Base-by-base conservation (phyloP, 2,329 filamentous ascomycete species). In the Aspergillus sp. region DNA sequence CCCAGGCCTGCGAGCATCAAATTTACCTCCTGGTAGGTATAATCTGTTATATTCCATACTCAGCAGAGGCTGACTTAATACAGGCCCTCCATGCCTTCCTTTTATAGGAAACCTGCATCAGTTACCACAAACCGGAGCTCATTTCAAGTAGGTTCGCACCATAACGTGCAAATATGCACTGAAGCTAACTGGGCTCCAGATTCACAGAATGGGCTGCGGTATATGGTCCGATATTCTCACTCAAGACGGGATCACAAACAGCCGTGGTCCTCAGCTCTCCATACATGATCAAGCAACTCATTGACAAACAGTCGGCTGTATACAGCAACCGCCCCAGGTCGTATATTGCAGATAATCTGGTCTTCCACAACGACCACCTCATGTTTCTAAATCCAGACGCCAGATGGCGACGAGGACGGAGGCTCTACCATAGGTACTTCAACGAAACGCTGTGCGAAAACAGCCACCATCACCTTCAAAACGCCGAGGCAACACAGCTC, bases 401-500 rank as follows among this genome's bases (percentile, higher is more conserved):
- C 13, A 69, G 66, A 17, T 83, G 81, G 81, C 69, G 78, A 6
- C 70, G 62, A 3, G 73, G 76, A n/a, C 72, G 81, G n/a, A 79
- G 77, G 56, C 62, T 80, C 3, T 66, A 80, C 6, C 76, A 81
- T 53, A 74, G 79, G 49, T 68, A 75, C 55, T 74, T 81, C 48
- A 80, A 73, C 64, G 80, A 81, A 62, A 70, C 67, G 12, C 72
- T 76, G 58, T 70, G 76, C 15, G 77, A 81, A 36, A 76, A 74
- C 47, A 56, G 76, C 7, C 76, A 83, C 59, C 54, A 77, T 3
- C 58, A 67, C 0, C 51, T 82, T 0, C 70, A 76, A 41, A 70
- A 83, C 55, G 81, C 81, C 0, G 81, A 84, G 63, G 76, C 75
- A 0, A 68, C 68, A 2, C 80, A 83, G 64, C 75, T 83, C 71